Conservation (phyloP, 163 green algal species). For the Prototheca wickerhamii region DNA sequence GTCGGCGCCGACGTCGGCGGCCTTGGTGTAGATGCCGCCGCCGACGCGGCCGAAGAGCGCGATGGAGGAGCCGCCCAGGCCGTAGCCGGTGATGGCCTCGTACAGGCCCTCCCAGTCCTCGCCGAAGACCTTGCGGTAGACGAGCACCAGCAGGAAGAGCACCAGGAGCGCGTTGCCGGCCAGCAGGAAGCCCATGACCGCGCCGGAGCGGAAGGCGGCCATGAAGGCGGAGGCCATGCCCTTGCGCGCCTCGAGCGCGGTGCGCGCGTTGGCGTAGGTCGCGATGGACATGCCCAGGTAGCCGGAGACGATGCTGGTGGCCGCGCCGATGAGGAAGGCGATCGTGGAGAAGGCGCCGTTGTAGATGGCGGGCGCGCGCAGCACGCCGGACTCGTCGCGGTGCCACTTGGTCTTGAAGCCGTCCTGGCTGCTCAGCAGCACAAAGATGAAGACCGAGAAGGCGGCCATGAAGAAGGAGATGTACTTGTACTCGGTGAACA, state of each 20-base stretch:
- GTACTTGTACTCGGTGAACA: constrained; percentile 95
- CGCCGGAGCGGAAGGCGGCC: constrained; percentile 88
- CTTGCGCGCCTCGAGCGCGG: constrained; percentile 86
- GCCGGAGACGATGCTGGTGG: constrained; percentile 85
- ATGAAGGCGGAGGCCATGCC: constrained; percentile 92
- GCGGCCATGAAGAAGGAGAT: constrained; percentile 82
- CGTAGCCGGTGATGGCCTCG: constrained; percentile 95
- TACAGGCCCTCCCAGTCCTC: constrained; percentile 84
- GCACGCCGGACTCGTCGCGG: constrained; percentile 44
- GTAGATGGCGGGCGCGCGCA: constrained; percentile 53
- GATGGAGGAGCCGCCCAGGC: constrained; percentile 94
- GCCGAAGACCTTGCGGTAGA: constrained; percentile 62
- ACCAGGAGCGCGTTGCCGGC: constrained; percentile 85
- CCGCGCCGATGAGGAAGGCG: constrained; percentile 83
- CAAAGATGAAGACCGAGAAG: constrained; percentile 88
- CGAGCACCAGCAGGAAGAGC: constrained; percentile 62
- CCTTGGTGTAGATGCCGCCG: constrained; percentile 91
- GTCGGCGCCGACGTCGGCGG: constrained; percentile 96
- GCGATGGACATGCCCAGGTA: constrained; percentile 97
- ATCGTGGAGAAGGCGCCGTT: constrained; percentile 91
- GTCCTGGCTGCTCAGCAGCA: constrained; percentile 81
- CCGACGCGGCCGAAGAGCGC: constrained; percentile 97
- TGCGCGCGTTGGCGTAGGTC: constrained; percentile 95
- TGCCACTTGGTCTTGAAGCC: constrained; percentile 60
- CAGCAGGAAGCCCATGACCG: constrained; percentile 97